Base-by-base conservation (phyloP, 2,329 filamentous ascomycete species). In the Coccinonectria pachysandricola region DNA sequence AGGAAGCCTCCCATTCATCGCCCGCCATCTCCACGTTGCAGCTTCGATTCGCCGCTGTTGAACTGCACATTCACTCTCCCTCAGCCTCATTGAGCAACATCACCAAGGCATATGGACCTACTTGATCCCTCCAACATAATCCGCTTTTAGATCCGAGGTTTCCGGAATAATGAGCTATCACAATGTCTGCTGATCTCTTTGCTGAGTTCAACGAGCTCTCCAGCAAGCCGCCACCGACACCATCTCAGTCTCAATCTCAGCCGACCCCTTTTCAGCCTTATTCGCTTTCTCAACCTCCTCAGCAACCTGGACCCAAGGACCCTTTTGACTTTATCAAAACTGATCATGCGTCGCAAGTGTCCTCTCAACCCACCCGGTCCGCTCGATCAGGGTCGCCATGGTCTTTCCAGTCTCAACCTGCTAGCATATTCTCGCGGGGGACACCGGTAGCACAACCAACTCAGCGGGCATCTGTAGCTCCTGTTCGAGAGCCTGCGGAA, bases 121-220 rank as follows among this genome's bases (percentile, higher is more conserved):
- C n/a, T n/a, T n/a, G n/a, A n/a, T n/a, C n/a, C n/a, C n/a, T n/a
- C n/a, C n/a, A n/a, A n/a, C n/a, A n/a, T n/a, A n/a, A n/a, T n/a
- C n/a, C n/a, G n/a, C n/a, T n/a, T n/a, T n/a, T n/a, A n/a, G n/a
- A n/a, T n/a, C n/a, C n/a, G n/a, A n/a, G n/a, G n/a, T n/a, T n/a
- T n/a, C n/a, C n/a, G n/a, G n/a, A n/a, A n/a, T n/a, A n/a, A n/a
- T n/a, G n/a, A n/a, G n/a, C n/a, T n/a, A n/a, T 21, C 32, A 48
- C 18, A 34, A 79, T 78, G 73, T 79, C 74, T 40, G 70, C 72
- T 35, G 72, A 78, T 51, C 65, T 79, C 31, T 73, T 78, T 45
- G 73, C 71, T 29, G 69, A 73, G 39, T 76, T 79, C 40, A 71
- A 68, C 43, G 59, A 56, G 41, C 56, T 62, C 38, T 60, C 65